A percentile compares a stretch with the other conserved stretches of the same genome.
phyloP scores from a whole-genome alignment of 1,139 yeast species.

The Debaryomyces fabryi region DNA sequence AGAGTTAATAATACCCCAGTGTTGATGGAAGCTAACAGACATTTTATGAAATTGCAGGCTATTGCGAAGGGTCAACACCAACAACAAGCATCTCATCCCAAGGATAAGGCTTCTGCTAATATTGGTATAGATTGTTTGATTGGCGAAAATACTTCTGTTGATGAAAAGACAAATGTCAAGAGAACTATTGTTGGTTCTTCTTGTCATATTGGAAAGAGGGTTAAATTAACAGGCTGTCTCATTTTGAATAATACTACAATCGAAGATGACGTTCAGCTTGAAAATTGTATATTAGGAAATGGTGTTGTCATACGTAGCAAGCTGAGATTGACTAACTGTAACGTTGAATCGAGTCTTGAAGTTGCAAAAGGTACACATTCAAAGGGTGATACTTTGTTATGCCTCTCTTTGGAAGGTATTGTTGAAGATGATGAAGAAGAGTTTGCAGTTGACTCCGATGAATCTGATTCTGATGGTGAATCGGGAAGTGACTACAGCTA shows the following conservation, averaged over 20 bases:
- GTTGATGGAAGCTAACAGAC: conserved; percentile 89
- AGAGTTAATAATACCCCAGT: conserved; percentile 79
- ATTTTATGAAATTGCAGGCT: conserved; percentile 60
- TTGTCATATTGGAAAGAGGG: conserved; percentile 80
- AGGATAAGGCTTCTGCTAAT: conserved; percentile 69
- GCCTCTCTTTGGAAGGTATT: conserved; percentile 59
- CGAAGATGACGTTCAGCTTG: conserved; percentile 83
- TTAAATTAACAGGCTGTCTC: conserved; percentile 86
- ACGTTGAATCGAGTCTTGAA: conserved; percentile 77
- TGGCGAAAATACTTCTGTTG: conserved; percentile 60
- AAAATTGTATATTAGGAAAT: conserved; percentile 85
- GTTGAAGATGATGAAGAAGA: conserved; percentile 30
- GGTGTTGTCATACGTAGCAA: conserved; percentile 62
- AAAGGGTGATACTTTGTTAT: conserved; percentile 83
- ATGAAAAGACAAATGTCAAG: conserved; percentile 84
- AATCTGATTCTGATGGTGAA: conserved; percentile 26
- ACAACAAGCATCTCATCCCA: conserved; percentile 36
- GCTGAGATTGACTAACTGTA: conserved; percentile 70
- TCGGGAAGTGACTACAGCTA: conserved; percentile 29
- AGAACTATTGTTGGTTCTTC: conserved; percentile 74
- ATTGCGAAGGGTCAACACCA: conserved; percentile 40
- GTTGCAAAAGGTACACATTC: conserved; percentile 64
- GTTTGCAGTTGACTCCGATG: conserved; percentile 24
- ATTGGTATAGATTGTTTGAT: conserved; percentile 86
- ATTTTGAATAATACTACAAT: conserved; percentile 69